Evolutionary conservation across 345 rosid genomes (phyloP), one percentile per base, ranked within the genome.

Genomic region (Euclidium syriacum): DNA sequence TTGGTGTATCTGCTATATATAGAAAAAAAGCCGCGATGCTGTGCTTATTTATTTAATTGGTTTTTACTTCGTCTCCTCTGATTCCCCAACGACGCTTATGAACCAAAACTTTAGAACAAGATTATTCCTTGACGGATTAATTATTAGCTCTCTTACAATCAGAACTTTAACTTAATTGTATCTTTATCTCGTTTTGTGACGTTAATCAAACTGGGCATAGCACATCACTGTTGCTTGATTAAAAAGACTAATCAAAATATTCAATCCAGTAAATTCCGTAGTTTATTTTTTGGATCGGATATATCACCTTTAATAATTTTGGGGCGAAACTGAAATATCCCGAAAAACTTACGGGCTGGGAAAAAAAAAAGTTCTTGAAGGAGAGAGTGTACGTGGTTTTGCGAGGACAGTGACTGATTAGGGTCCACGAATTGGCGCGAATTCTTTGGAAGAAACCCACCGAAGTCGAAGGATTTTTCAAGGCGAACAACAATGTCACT

Each of bases 391-490:
- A 34, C 54, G 62, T 54, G 62, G 70, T 11, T 35, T n/a, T 53
- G 53, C 46, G 9, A 46, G 56, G 52, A 42, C n/a, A 68, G 33
- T 10, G 67, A 69, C 19, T 34, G 73, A 85, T 70, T 77, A 65
- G 75, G 33, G 72, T 73, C 89, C 95, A 89, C 86, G 53, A 86
- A 82, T 83, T 83, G 94, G 92, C 86, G 94, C 95, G 87, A 77
- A 79, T 76, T 58, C 72, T 63, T 64, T 53, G 96, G 40, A 54
- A 41, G 60, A 47, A 61, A 29, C 46, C 43, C 59, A 77, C 79
- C 92, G 83, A 79, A 85, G 64, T 79, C 62, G 64, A 74, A 63
- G 90, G 81, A 50, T 63, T 36, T 64, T 16, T 57, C 35, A 27
- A n/a, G 58, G 11, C 47, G 20, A 50, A 58, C 79, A 77, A 74